Evolutionary conservation across 352 stramenopile species (phyloP).

Genomic region (Phytophthora ramorum): DNA sequence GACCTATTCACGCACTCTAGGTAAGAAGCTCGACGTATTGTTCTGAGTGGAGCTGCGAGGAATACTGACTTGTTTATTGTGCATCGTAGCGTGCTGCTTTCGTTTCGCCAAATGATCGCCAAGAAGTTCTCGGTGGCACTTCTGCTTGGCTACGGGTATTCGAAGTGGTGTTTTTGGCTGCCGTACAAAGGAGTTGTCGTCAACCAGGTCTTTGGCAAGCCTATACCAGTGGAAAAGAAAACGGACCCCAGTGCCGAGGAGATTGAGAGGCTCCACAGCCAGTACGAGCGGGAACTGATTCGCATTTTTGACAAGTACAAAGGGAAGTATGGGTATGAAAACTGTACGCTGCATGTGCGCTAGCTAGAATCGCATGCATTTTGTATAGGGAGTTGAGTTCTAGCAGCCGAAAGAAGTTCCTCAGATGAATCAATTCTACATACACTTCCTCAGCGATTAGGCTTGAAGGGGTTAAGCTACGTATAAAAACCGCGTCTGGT

Average conservation of each 20-base stretch:
- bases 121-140: conserved; percentile 75
- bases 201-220: conserved; percentile 80
- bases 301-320: conserved; percentile 90
- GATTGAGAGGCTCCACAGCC: conserved; percentile 69
- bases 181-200: conserved; percentile 65
- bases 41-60: neutral
- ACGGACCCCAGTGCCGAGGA: conserved; percentile 65
- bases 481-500: conserved; percentile 70
- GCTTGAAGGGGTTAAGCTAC: conserved; percentile 53
- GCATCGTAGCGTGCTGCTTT: conserved; percentile 53
- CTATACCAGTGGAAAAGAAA: conserved; percentile 69
- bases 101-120: conserved; percentile 74
- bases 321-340: conserved; percentile 66
- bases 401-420: conserved; percentile 16
- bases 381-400: conserved; percentile 14
- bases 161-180: conserved; percentile 60
- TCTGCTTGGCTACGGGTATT: conserved; percentile 64
- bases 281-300: conserved; percentile 74
- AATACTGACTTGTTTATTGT: neutral
- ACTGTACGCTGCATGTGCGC: conserved; percentile 61
- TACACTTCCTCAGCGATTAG: neutral
- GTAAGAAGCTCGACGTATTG: conserved; percentile 31
- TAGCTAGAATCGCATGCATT: conserved; percentile 40
- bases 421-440: conserved; percentile 20
- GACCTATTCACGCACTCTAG: conserved; percentile 85